Evolutionary conservation across 345 rosid species (phyloP), one percentile per base, ranked within the genome.

Genomic region (Cardiospermum halicacabum): DNA sequence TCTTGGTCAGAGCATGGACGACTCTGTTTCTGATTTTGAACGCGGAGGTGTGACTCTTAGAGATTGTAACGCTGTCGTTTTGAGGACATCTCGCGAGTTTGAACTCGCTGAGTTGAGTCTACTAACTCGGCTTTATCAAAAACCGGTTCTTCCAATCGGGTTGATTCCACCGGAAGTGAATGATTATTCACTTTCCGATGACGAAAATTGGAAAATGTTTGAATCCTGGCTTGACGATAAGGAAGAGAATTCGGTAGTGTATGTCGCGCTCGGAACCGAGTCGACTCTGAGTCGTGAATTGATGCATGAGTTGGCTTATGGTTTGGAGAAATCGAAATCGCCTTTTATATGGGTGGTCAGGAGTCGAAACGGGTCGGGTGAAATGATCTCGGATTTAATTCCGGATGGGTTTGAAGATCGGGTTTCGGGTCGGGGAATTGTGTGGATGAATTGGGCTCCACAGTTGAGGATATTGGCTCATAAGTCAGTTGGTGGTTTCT

Each of bases 271-370:
- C 7, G 69, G 75, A 4, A 66, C 58, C 26, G 72, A 70, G 58
- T 47, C 43, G 37, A 62, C 21, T 24, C 32, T 67, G 43, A 66
- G 72, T 26, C 48, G 11, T 15, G 72, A 70, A 18, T 22, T 54
- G 11, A 36, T 36, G 30, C 48, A 31, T 36, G 67, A 75, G 72
- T 60, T 75, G 19, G 78, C 78, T 0, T 26, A 4, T 42, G 78
- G 78, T 2, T 30, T 70, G 43, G 75, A 66, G 56, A 32, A 45
- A n/a, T 66, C 69, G 1, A 60, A 69, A 15, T 40, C 58, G 18
- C 64, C 75, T 18, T 71, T 75, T 56, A 24, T 75, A 47, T 71
- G 73, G 79, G 67, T 57, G 19, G 5, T 75, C 7, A 56, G 56
- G 59, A 64, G n/a, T n/a, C n/a, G n/a, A n/a, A n/a, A n/a, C n/a